Percentiles rank a stretch among this genome's conserved stretches.
Conservation (phyloP, 345 rosid genomes). For the Citrus mangshanensis region DNA sequence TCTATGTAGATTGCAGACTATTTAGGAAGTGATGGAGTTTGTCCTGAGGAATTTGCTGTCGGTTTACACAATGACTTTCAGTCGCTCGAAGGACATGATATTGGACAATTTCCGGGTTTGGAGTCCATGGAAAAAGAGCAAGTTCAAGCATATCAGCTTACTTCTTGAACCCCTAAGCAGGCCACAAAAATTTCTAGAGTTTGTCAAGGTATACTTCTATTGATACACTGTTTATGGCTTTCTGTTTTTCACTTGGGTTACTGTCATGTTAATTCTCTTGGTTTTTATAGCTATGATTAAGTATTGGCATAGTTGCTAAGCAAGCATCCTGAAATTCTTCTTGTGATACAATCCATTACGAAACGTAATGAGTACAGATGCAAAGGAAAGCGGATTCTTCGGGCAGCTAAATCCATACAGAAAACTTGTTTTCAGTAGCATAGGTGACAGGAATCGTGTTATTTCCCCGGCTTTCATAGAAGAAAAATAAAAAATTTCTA, state of each 20-base stretch:
- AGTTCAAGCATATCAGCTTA: slow-evolving; percentile 33
- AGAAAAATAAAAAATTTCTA: background rate
- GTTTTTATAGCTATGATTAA: background rate
- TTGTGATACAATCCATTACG: background rate
- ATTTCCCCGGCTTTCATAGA: no score
- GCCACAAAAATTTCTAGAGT: background rate
- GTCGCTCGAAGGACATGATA: slow-evolving; percentile 58
- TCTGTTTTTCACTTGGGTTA: background rate
- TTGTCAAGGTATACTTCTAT: background rate
- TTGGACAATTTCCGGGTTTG: slow-evolving; percentile 74
- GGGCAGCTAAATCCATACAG: no score
- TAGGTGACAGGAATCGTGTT: no score
- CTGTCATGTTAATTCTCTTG: background rate
- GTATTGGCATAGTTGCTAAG: background rate
- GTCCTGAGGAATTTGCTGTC: slow-evolving; percentile 58
- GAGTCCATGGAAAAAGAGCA: slow-evolving; percentile 24
- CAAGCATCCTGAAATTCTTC: slow-evolving; percentile 4
- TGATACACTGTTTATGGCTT: background rate
- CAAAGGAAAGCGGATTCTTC: no score
- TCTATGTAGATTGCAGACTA: slow-evolving; percentile 64
- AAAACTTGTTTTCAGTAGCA: no score
- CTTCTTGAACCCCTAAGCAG: background rate
- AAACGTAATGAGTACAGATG: no score
- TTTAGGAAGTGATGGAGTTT: slow-evolving; percentile 44
- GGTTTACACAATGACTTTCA: slow-evolving; percentile 59